Evolutionary conservation across 169 alveolate genomes (phyloP).

Genomic region (Plasmodium fragile): DNA sequence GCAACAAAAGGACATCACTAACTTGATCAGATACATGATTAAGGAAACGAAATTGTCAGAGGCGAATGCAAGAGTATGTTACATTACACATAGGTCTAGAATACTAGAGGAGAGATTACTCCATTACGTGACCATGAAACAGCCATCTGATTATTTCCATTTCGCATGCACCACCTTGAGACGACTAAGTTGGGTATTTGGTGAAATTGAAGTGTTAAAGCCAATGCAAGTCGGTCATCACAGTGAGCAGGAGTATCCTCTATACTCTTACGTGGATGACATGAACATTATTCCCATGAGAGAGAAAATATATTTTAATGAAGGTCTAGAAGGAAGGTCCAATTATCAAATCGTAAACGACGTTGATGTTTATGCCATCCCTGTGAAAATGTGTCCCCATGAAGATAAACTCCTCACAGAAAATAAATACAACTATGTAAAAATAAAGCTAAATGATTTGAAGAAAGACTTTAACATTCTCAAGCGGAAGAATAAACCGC

Average conservation of each 20-base stretch:
- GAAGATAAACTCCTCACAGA: conserved; percentile 22
- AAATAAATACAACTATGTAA: conserved; percentile 53
- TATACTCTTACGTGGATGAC: conserved; percentile 44
- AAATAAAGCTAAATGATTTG: conserved; percentile 38
- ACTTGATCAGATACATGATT: conserved; percentile 21
- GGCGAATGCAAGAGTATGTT: conserved; percentile 60
- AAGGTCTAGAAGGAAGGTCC: conserved; percentile 53
- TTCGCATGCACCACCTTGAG: conserved; percentile 62
- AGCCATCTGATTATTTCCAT: conserved; percentile 56
- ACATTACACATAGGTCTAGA: conserved; percentile 60
- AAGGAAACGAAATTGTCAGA: conserved; percentile 60
- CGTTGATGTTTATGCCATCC: conserved; percentile 49
- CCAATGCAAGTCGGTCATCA: not conserved
- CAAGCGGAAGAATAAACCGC: conserved; percentile 19
- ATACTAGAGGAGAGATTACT: conserved; percentile 46
- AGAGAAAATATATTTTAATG: conserved; percentile 53
- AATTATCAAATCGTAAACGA: conserved; percentile 31
- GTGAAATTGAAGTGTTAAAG: conserved; percentile 39
- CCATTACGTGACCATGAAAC: conserved; percentile 14
- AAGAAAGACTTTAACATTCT: conserved; percentile 54
- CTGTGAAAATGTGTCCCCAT: conserved; percentile 52
- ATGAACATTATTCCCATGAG: conserved; percentile 54
- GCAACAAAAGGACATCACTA: conserved; percentile 25
- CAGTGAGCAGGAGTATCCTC: conserved; percentile 8
- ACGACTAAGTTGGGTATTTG: conserved; percentile 58